phyloP scores from a whole-genome alignment of 179 eudicot genomes.

The Drosera spatulata region DNA sequence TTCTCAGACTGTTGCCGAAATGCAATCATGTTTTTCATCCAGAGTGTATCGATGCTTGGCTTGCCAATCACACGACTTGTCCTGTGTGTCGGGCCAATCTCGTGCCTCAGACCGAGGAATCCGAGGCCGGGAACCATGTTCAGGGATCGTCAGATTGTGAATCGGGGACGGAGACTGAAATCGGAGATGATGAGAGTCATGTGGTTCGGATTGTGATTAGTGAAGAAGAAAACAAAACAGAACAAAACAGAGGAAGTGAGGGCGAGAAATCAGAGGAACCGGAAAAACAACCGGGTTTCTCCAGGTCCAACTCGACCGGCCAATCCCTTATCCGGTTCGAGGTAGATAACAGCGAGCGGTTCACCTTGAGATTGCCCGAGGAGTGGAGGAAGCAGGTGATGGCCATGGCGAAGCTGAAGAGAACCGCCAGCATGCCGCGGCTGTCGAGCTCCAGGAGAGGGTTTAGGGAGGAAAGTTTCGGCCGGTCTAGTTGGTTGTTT shows the following conservation, averaged over 20 bases:
- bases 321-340: slow-evolving; percentile 30
- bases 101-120: slow-evolving; percentile 1
- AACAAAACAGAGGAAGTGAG: not conserved
- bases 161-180: not conserved
- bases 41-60: slow-evolving; percentile 42
- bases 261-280: slow-evolving; percentile 3
- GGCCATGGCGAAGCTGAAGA: slow-evolving; percentile 11
- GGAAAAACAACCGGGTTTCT: slow-evolving; percentile 3
- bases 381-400: slow-evolving; percentile 32
- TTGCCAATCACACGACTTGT: slow-evolving; percentile 19
- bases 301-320: slow-evolving; percentile 45
- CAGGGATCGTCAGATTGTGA: not conserved
- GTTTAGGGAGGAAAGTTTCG: too few species aligned
- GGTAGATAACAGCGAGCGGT: slow-evolving; percentile 28
- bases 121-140: not conserved
- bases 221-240: not conserved
- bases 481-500: too few species aligned
- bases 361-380: slow-evolving; percentile 42
- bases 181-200: not conserved
- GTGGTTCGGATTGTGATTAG: not conserved
- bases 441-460: too few species aligned
- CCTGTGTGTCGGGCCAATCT: slow-evolving; percentile 12
- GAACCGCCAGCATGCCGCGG: slow-evolving; percentile 12
- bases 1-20: slow-evolving; percentile 30
- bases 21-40: slow-evolving; percentile 54